Conservation (phyloP, 148 eudicot genomes). For the Persicaria maculosa region DNA sequence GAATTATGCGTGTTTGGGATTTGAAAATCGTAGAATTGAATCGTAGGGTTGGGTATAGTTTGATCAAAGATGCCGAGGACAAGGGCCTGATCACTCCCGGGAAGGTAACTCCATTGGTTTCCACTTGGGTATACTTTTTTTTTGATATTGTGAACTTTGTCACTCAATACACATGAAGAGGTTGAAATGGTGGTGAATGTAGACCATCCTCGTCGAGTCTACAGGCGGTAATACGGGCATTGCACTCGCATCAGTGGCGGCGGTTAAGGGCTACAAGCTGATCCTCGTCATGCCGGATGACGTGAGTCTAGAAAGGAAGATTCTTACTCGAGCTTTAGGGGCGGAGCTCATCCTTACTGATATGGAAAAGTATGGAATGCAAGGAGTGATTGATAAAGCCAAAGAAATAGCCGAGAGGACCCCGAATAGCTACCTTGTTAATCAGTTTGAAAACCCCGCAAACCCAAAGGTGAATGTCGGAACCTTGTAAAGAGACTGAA, state of each 20-base stretch:
- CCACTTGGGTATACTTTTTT: no score
- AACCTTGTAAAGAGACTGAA: not conserved
- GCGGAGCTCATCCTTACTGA: slow-evolving; percentile 60
- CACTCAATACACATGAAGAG: no score
- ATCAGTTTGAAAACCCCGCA: slow-evolving; percentile 71
- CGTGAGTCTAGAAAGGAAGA: slow-evolving; percentile 62
- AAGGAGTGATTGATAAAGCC: slow-evolving; percentile 36
- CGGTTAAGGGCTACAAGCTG: slow-evolving; percentile 72
- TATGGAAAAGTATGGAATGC: slow-evolving; percentile 33
- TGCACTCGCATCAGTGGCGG: slow-evolving; percentile 82
- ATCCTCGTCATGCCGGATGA: slow-evolving; percentile 56
- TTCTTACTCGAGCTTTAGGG: slow-evolving; percentile 63
- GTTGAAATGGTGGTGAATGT: slow-evolving; percentile 16
- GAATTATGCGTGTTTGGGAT: not conserved
- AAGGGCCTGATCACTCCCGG: slow-evolving; percentile 69
- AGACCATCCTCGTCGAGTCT: slow-evolving; percentile 72
- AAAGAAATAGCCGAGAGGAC: slow-evolving; percentile 52
- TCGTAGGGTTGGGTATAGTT: slow-evolving; percentile 54
- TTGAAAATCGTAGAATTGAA: slow-evolving; percentile 2
- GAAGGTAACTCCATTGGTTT: slow-evolving; percentile 32
- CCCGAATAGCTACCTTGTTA: slow-evolving; percentile 47
- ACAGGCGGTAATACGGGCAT: slow-evolving; percentile 92
- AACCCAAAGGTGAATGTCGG: slow-evolving; percentile 53
- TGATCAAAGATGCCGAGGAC: slow-evolving; percentile 83
- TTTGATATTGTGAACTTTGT: no score